phyloP scores from a whole-genome alignment of 1,284 basidiomycete species.

The Farysia itapuensis region DNA sequence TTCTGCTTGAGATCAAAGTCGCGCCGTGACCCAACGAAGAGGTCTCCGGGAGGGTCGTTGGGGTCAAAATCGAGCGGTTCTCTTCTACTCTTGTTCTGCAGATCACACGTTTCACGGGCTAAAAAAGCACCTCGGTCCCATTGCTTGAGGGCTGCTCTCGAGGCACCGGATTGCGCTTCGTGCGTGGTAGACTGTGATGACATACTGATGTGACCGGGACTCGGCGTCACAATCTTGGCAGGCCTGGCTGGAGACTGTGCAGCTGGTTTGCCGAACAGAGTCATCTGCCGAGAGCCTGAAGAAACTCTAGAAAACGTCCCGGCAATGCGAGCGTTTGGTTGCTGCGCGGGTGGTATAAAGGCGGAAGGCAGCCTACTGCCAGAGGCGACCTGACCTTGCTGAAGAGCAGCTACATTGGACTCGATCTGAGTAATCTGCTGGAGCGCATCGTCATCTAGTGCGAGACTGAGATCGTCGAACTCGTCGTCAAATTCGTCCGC shows the following conservation, averaged over 20 bases:
- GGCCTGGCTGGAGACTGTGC: not conserved
- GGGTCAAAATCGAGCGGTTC: slow-evolving; percentile 26
- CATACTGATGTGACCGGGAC: slow-evolving; percentile 27
- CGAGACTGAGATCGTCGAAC: too few relatives aligned
- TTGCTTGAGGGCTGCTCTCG: slow-evolving; percentile 12
- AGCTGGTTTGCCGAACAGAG: slow-evolving; percentile 21
- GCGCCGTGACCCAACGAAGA: not conserved
- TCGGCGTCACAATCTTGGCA: slow-evolving; percentile 12
- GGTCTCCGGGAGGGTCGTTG: not conserved
- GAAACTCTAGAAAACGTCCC: not conserved
- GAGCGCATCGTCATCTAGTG: too few relatives aligned
- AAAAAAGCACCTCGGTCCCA: slow-evolving; percentile 39
- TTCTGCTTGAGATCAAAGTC: slow-evolving; percentile 23
- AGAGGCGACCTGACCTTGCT: too few relatives aligned
- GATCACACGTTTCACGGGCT: slow-evolving; percentile 20
- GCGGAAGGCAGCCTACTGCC: too few relatives aligned
- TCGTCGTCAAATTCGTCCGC: too few relatives aligned
- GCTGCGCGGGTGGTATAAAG: too few relatives aligned
- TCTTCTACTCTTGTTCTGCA: slow-evolving; percentile 26
- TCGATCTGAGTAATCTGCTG: too few relatives aligned
- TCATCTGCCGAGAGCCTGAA: slow-evolving; percentile 16
- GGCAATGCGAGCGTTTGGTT: too few relatives aligned
- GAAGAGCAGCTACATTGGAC: slow-evolving; percentile 26
- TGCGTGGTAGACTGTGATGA: slow-evolving; percentile 20
- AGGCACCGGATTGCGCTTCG: not conserved